Percentiles rank a stretch among this genome's conserved stretches.
Conservation (phyloP, 192 early-diverging fungal species). For the Entophlyctis luteolus region DNA sequence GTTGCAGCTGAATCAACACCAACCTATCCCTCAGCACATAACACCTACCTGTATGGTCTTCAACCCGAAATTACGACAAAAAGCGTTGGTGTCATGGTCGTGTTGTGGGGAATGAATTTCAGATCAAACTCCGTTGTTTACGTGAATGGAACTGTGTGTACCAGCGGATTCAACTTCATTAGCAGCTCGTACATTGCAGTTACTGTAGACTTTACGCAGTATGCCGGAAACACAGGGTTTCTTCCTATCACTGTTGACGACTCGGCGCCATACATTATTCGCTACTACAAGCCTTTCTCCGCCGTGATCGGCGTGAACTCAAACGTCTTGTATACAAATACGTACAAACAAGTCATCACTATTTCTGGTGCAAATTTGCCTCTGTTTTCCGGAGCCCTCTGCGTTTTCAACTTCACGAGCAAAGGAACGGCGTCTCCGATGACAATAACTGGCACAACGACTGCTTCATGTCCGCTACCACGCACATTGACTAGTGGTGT, state of each 20-base stretch:
- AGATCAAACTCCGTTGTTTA: conserved; percentile 10
- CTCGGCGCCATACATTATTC: conserved; percentile 19
- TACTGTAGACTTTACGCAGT: conserved; percentile 19
- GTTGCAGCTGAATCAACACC: not conserved
- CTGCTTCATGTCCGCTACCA: conserved; percentile 14
- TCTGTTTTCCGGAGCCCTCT: conserved; percentile 10
- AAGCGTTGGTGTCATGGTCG: conserved; percentile 8
- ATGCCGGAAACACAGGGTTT: conserved; percentile 7
- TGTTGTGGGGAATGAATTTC: conserved; percentile 15
- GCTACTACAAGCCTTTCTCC: conserved; percentile 17
- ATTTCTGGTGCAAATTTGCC: conserved; percentile 11
- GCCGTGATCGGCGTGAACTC: not conserved
- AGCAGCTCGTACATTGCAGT: conserved; percentile 8
- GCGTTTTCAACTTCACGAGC: conserved; percentile 25
- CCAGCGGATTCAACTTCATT: conserved; percentile 2
- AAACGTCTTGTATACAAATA: conserved; percentile 5
- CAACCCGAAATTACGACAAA: conserved; percentile 22
- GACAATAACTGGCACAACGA: conserved; percentile 4
- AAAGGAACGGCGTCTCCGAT: conserved; percentile 12
- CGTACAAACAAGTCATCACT: not conserved
- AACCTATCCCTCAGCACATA: not conserved
- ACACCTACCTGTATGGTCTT: conserved; percentile 13
- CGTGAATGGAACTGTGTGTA: conserved; percentile 11
- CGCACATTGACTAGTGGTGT: not conserved
- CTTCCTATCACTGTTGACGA: conserved; percentile 23